Conservation (phyloP, 371 early-diverging fungal species). For the Rhizopus arrhizus region DNA sequence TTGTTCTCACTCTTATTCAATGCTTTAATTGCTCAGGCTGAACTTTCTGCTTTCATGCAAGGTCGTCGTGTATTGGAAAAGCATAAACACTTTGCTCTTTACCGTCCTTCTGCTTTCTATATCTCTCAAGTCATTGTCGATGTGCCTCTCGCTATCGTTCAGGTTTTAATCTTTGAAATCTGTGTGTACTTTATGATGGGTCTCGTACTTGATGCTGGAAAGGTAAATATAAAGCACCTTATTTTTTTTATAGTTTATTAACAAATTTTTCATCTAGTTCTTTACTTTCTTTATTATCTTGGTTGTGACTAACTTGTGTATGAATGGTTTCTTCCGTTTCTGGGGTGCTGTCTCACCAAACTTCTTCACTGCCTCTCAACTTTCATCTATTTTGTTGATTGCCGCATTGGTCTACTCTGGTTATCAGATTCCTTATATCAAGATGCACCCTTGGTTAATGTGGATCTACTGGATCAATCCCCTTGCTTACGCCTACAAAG, state of each 20-base stretch:
- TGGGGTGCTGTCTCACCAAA: conserved; percentile 61
- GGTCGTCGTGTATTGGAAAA: conserved; percentile 70
- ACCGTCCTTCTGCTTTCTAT: conserved; percentile 66
- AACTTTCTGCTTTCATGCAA: conserved; percentile 56
- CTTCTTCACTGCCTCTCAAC: conserved; percentile 59
- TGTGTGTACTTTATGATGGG: conserved; percentile 64
- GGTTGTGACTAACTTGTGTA: conserved; percentile 50
- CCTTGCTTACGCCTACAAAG: conserved; percentile 64
- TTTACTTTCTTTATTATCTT: conserved; percentile 56
- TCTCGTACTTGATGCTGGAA: conserved; percentile 53
- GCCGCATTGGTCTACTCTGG: conserved; percentile 63
- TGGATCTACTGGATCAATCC: conserved; percentile 76
- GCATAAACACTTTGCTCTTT: conserved; percentile 68
- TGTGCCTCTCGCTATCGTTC: conserved; percentile 47
- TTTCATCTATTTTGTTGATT: conserved; percentile 58
- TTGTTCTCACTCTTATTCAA: conserved; percentile 66
- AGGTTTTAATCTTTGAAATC: conserved; percentile 41
- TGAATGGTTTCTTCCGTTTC: conserved; percentile 66
- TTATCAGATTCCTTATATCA: conserved; percentile 59
- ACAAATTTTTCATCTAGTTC: conserved; percentile 31
- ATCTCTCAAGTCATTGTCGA: conserved; percentile 60
- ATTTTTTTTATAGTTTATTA: not conserved
- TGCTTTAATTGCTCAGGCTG: conserved; percentile 60
- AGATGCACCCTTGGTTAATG: conserved; percentile 71
- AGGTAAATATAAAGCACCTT: conserved; percentile 1